phyloP scores from a whole-genome alignment of 148 eudicot genomes.

The Chenopodium berlandieri region DNA sequence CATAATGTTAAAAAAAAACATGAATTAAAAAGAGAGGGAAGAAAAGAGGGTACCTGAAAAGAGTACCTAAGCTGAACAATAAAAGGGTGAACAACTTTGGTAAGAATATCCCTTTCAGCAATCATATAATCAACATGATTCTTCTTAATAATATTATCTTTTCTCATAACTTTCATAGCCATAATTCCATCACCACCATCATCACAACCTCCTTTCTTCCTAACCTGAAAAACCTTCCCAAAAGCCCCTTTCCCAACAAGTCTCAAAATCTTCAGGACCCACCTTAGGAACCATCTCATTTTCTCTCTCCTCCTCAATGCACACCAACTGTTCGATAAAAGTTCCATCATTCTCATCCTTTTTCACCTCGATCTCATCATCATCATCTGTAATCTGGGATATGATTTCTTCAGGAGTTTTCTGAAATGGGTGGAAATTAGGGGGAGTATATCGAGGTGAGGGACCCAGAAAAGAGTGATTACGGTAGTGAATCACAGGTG shows the following conservation, averaged over 20 bases:
- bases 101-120: slow-evolving; percentile 94
- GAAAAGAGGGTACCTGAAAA: slow-evolving; percentile 52
- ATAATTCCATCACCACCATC: slow-evolving; percentile 54
- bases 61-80: slow-evolving; percentile 87
- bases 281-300: slow-evolving; percentile 29
- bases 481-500: slow-evolving; percentile 60
- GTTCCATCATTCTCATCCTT: slow-evolving; percentile 16
- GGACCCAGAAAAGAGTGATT: slow-evolving; percentile 88
- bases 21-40: not conserved
- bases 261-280: slow-evolving; percentile 79
- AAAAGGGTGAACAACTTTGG: slow-evolving; percentile 82
- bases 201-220: slow-evolving; percentile 40
- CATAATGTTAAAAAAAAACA: not conserved
- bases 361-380: slow-evolving; percentile 29
- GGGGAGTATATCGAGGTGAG: slow-evolving; percentile 53
- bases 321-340: slow-evolving; percentile 29
- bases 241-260: slow-evolving; percentile 85
- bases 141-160: slow-evolving; percentile 76
- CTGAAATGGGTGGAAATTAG: slow-evolving; percentile 39
- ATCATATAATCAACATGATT: slow-evolving; percentile 92
- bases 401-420: slow-evolving; percentile 33
- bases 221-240: slow-evolving; percentile 89
- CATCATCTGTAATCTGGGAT: slow-evolving; percentile 40
- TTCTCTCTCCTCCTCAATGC: slow-evolving; percentile 19
- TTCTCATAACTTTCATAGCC: slow-evolving; percentile 92